Percentiles rank a stretch among this genome's conserved stretches.
phyloP scores from a whole-genome alignment of 306 rosid species.

The Dalbergia cultrata region DNA sequence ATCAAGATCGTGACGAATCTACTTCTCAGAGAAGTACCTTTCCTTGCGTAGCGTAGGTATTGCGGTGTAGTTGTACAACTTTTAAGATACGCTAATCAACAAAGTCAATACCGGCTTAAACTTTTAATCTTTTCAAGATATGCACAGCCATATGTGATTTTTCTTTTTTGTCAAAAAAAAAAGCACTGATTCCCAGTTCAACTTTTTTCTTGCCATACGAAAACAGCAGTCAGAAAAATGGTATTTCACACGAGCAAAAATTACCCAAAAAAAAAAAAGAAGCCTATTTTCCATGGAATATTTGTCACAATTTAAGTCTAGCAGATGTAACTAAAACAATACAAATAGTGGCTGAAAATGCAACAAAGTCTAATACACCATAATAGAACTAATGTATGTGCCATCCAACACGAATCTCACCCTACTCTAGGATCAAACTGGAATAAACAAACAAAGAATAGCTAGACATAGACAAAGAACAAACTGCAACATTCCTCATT shows the following conservation, averaged over 20 bases:
- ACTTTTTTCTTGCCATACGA: not conserved
- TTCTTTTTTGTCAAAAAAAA: not conserved
- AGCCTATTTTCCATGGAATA: not conserved
- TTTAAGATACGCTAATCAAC: conserved; percentile 4
- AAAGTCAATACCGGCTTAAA: not conserved
- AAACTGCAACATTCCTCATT: conserved; percentile 1
- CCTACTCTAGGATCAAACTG: not conserved
- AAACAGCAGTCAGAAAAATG: not conserved
- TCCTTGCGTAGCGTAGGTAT: not conserved
- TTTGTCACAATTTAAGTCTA: not conserved
- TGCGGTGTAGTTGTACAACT: not conserved
- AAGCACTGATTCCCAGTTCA: not conserved
- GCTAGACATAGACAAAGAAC: not conserved
- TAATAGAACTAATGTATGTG: not conserved
- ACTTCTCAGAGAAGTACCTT: conserved; percentile 19
- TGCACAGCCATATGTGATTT: not conserved
- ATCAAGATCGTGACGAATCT: conserved; percentile 41
- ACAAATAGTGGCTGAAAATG: not conserved
- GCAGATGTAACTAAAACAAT: not conserved
- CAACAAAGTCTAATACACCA: not conserved
- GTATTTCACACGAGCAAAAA: not conserved
- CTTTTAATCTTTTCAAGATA: not conserved
- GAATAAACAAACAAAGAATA: not conserved
- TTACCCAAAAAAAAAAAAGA: too few species aligned
- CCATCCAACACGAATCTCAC: not conserved